Evolutionary conservation across 805 yeast genomes (phyloP), one percentile per base, ranked within the genome.

Genomic region (Spathaspora gorwiae): DNA sequence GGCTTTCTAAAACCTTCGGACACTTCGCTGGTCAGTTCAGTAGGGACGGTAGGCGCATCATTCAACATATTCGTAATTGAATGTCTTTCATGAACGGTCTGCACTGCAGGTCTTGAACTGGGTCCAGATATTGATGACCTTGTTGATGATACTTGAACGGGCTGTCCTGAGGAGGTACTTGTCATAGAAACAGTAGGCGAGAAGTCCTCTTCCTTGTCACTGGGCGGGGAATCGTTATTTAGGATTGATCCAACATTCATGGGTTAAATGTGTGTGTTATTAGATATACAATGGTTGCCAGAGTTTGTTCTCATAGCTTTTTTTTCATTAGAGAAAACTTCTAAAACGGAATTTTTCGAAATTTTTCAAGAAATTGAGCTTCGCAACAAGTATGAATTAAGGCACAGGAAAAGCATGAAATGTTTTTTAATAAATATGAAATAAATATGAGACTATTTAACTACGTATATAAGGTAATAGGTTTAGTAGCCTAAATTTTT

Each of bases 161-260:
- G 10, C 19, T 34, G 29, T 24, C 15, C 11, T 6, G 35, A 9
- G 12, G 37, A 15, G 2, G 37, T 34, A 12, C n/a, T 30, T 9
- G 40, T 24, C 40, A n/a, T 9, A 14, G 40, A 15, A 9, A 26
- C 7, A 6, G 14, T 9, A 8, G 32, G 35, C n/a, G 32, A 37
- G 4, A 32, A 15, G 10, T 26, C 39, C 26, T 43, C 39, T 29
- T 45, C 45, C 10, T 44, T 37, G 27, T 58, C 59, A 36, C 56
- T 56, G 13, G 62, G 61, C 2, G 68, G 65, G 26, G 64, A 55
- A 43, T 66, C 70, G 44, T 63, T 59, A 50, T 65, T 67, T 26
- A 67, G 53, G 32, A 66, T 65, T 9, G 72, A 65, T 13, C 72
- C 71, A 34, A 66, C 71, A 54, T 66, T 67, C 72, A 67, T 67